phyloP scores from a whole-genome alignment of 495 filamentous ascomycete genomes.

The Trichoderma virens region DNA sequence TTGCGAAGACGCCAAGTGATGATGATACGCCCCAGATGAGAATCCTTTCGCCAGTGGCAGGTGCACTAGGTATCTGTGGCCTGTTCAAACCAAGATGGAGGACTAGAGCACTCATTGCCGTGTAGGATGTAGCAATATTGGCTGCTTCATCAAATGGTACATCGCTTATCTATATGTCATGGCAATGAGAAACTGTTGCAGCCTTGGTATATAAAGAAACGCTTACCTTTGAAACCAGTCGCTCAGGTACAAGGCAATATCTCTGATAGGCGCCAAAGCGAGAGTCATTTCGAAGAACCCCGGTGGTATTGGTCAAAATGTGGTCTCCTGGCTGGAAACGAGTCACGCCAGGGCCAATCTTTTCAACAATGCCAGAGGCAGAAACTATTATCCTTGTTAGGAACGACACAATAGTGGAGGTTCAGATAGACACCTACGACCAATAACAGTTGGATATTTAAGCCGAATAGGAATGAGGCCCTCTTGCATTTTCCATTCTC shows the following conservation, averaged over 20 bases:
- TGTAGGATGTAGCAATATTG: constrained; percentile 11
- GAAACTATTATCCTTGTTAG: constrained; percentile 7
- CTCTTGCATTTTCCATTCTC: constrained; percentile 16
- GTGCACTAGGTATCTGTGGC: constrained; percentile 4
- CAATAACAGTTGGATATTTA: constrained; percentile 15
- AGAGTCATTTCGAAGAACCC: constrained; percentile 13
- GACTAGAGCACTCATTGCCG: constrained; percentile 15
- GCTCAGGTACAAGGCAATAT: constrained; percentile 6
- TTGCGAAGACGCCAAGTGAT: constrained; percentile 16
- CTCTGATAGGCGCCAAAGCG: constrained; percentile 16
- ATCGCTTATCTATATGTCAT: constrained; percentile 11
- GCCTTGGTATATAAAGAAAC: too few relatives aligned
- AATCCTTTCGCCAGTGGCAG: constrained; percentile 12
- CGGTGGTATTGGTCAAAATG: constrained; percentile 12
- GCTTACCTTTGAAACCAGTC: constrained; percentile 12
- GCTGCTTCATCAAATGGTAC: constrained; percentile 13
- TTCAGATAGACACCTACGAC: constrained; percentile 10
- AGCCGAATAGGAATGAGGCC: constrained; percentile 16
- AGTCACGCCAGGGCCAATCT: constrained; percentile 13
- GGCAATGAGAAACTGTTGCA: background rate
- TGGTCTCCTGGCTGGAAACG: constrained; percentile 15
- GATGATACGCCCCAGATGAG: constrained; percentile 20
- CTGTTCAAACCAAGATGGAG: constrained; percentile 13
- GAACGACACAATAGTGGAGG: background rate
- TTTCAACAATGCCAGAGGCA: constrained; percentile 13